Base-by-base conservation (phyloP, 176 grass and related monocot species). In the Elaeis guineensis region DNA sequence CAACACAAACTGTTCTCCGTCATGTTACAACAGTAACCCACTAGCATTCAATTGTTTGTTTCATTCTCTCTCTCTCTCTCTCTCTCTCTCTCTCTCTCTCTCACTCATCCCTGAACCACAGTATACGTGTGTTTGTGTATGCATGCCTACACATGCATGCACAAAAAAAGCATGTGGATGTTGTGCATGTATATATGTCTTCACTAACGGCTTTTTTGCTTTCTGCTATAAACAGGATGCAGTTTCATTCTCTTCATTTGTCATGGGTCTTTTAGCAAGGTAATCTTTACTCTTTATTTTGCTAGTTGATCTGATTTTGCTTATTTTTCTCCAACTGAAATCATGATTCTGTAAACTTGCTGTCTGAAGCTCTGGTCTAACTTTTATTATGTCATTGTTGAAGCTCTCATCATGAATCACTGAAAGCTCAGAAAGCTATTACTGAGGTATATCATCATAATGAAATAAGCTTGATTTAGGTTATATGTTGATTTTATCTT, bases 391-490 rank as follows among this genome's bases (percentile, higher is more conserved):
- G 39, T 87, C 55, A 74, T 3, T 61, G 72, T 18, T 87, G 65
- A 61, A 97, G 92, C 59, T 91, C 84, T 53, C 92, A 91, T 82
- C 87, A 91, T 76, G 92, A 78, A 76, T 89, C 92, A 12, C 54
- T 91, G 55, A 91, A 97, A 82, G 86, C 76, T 57, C 84, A 97
- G 65, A 97, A 97, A 85, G 83, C 87, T 75, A 88, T 91, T 73
- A 91, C 76, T 30, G 81, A 97, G 86, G 87, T 97, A 88, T 21
- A 21, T 28, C 59, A 70, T 54, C 61, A 75, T 69, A 44, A 44
- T 55, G 18, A 21, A 66, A 54, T 26, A 74, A 69, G 61, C 0
- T 28, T 25, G 58, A 39, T 14, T 44, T 39, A 70, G 25, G 21
- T 19, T 55, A 17, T 20, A 26, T 17, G 49, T 57, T 64, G 52